phyloP scores from a whole-genome alignment of 495 filamentous ascomycete genomes.

The Hyaloscypha variabilis region DNA sequence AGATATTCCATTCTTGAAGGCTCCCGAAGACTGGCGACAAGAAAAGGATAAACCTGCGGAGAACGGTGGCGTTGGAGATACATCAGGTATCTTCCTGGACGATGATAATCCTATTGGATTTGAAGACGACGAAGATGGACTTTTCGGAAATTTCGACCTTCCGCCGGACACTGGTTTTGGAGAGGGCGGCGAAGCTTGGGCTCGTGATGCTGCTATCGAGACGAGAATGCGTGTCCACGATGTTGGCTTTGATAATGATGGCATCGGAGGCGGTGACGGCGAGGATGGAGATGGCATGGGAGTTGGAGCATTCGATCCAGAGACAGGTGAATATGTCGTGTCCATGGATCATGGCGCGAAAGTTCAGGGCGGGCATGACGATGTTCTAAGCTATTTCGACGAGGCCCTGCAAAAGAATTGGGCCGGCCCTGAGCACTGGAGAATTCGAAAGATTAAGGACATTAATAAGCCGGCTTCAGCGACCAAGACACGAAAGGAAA shows the following conservation, averaged over 20 bases:
- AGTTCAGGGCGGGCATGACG: constrained; percentile 69
- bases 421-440: constrained; percentile 99
- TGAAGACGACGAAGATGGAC: constrained; percentile 73
- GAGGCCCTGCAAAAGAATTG: constrained; percentile 94
- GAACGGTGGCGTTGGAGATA: constrained; percentile 56
- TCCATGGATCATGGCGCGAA: constrained; percentile 65
- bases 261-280: constrained; percentile 48
- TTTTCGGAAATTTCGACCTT: constrained; percentile 75
- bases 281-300: constrained; percentile 50
- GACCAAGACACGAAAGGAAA: constrained; percentile 77
- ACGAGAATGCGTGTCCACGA: constrained; percentile 63
- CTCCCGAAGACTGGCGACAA: constrained; percentile 80
- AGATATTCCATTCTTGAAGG: constrained; percentile 90
- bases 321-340: constrained; percentile 66
- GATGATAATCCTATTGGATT: constrained; percentile 79
- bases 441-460: constrained; percentile 92
- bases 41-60: constrained; percentile 61
- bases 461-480: constrained; percentile 61
- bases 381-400: constrained; percentile 97
- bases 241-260: constrained; percentile 53
- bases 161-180: constrained; percentile 68
- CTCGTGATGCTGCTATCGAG: constrained; percentile 65
- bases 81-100: constrained; percentile 76
- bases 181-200: constrained; percentile 75
- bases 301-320: constrained; percentile 62